These are phyloP conservation scores for Plasmodium knowlesi DNA, from an alignment of 169 alveolate species.

Conservation along the genomic window DNA sequence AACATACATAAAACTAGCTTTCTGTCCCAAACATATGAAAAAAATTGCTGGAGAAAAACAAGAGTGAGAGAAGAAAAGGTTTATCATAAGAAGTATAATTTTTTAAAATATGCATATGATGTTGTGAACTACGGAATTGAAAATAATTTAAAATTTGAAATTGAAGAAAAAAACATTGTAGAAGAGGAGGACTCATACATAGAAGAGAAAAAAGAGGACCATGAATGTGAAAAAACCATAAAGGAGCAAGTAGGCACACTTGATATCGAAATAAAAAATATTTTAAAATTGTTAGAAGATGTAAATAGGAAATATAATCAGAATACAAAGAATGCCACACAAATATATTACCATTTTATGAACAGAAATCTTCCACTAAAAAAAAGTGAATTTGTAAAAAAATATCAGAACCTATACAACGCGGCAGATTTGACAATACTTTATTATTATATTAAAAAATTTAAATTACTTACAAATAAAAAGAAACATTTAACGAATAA, in stretches of 20 bases:
- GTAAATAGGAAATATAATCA: conserved; percentile 43
- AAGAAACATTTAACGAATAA: conserved; percentile 37
- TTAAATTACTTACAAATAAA: conserved; percentile 53
- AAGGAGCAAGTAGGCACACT: conserved; percentile 25
- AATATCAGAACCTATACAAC: conserved; percentile 47
- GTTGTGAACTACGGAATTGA: conserved; percentile 70
- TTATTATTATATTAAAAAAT: conserved; percentile 64
- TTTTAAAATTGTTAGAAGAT: conserved; percentile 40
- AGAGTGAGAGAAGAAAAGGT: conserved; percentile 73
- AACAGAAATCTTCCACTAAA: conserved; percentile 53
- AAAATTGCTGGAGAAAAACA: conserved; percentile 76
- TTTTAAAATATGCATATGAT: conserved; percentile 72
- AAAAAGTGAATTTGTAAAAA: conserved; percentile 61
- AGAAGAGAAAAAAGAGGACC: conserved; percentile 16
- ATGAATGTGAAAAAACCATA: conserved; percentile 31
- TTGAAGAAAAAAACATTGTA: conserved; percentile 57
- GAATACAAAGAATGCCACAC: conserved; percentile 42
- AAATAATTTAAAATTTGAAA: conserved; percentile 51
- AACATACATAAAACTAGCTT: conserved; percentile 65
- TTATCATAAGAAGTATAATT: conserved; percentile 65
- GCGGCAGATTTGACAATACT: conserved; percentile 52
- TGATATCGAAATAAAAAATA: conserved; percentile 36
- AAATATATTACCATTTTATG: conserved; percentile 44
- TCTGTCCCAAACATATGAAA: conserved; percentile 74
- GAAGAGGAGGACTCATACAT: conserved; percentile 69